Evolutionary conservation across 352 stramenopile genomes (phyloP).

Genomic region (Thraustotheca clavata): DNA sequence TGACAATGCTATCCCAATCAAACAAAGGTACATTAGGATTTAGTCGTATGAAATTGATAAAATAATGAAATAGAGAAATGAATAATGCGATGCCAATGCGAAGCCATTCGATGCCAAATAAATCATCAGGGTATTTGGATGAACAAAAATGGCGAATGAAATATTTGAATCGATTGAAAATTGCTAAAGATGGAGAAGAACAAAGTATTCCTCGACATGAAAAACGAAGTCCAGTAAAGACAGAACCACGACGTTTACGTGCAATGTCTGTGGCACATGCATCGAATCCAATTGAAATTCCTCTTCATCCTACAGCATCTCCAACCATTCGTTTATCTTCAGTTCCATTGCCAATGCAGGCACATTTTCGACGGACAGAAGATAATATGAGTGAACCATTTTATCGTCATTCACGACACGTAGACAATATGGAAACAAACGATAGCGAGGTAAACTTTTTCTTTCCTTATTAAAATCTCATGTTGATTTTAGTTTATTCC

Average conservation of each 20-base stretch:
- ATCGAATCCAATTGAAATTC: conserved; percentile 15
- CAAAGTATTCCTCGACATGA: not conserved
- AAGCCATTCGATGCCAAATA: conserved; percentile 16
- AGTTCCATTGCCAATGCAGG: not conserved
- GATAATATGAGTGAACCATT: not conserved
- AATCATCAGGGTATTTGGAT: not conserved
- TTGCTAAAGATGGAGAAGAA: not conserved
- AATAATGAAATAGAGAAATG: too few relatives aligned
- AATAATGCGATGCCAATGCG: too few relatives aligned
- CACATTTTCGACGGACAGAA: not conserved
- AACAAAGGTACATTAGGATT: not conserved
- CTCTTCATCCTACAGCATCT: not conserved
- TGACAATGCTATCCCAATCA: not conserved
- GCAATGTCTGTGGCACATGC: not conserved
- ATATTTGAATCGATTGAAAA: conserved; percentile 13
- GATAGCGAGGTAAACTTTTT: not conserved
- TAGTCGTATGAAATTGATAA: too few relatives aligned
- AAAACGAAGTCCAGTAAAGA: not conserved
- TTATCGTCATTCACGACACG: not conserved
- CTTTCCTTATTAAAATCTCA: not conserved
- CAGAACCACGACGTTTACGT: not conserved
- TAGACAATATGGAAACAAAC: not conserved
- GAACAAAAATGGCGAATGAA: conserved; percentile 21
- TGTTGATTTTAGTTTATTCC: conserved; percentile 2
- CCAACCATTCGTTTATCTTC: not conserved